Conservation (phyloP, 257 asterid genomes). For the Plectranthus barbatus region DNA sequence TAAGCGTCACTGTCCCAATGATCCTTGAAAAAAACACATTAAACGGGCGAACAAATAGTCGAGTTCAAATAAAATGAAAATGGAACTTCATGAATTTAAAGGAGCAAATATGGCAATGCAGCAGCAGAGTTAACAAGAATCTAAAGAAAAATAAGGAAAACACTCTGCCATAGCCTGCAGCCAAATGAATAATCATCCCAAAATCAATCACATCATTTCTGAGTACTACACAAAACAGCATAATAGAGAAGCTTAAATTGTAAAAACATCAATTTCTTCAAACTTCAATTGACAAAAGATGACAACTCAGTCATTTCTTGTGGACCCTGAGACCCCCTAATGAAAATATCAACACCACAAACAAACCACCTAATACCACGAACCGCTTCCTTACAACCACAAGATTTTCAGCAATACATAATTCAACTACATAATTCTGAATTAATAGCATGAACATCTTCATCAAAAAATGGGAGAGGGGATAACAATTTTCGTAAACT, state of each 20-base stretch:
- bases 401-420: constrained; percentile 4
- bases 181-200: constrained; percentile 1
- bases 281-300: constrained; percentile 13
- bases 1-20: background rate
- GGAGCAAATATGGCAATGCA: background rate
- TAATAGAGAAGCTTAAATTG: background rate
- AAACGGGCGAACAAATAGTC: background rate
- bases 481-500: background rate
- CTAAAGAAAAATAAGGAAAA: background rate
- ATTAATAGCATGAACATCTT: background rate
- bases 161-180: background rate
- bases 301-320: constrained; percentile 10
- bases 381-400: constrained; percentile 5
- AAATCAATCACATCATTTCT: background rate
- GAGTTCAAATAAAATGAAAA: background rate
- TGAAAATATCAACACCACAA: constrained; percentile 11
- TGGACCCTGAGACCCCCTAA: constrained; percentile 15
- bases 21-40: background rate
- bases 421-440: too few relatives aligned
- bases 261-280: constrained; percentile 9
- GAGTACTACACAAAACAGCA: background rate
- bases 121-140: constrained; percentile 6
- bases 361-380: background rate
- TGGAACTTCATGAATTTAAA: too few relatives aligned
- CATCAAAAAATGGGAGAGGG: background rate